Evolutionary conservation across 148 eudicot genomes (phyloP).

Genomic region (Persicaria tinctoria): DNA sequence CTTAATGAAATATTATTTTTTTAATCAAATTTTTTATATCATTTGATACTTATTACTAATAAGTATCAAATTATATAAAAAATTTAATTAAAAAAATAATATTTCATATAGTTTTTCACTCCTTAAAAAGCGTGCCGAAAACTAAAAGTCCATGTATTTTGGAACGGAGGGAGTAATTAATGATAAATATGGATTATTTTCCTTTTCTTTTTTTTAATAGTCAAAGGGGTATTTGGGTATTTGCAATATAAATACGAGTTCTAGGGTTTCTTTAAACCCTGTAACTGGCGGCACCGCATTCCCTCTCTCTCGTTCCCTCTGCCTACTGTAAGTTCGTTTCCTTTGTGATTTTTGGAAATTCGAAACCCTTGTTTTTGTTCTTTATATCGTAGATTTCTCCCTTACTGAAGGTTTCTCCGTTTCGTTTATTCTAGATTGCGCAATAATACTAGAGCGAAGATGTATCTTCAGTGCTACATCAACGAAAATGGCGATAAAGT

Average conservation of each 20-base stretch:
- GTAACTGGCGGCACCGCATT: background rate
- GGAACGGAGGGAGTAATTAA: no score
- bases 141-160: no score
- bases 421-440: background rate
- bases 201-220: no score
- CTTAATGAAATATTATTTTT: no score
- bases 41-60: no score
- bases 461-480: conserved; percentile 94
- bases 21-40: no score
- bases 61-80: no score
- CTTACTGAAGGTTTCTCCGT: background rate
- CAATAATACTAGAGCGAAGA: conserved; percentile 16
- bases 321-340: background rate
- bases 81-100: no score
- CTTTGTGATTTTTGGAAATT: background rate
- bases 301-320: background rate
- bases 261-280: conserved; percentile 10
- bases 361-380: background rate
- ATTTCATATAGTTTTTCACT: no score
- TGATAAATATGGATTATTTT: no score
- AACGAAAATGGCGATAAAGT: conserved; percentile 95
- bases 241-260: background rate
- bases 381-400: background rate
- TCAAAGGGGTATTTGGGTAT: background rate
- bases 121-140: no score